Conservation (phyloP, 805 yeast genomes). For the Candida maesae region DNA sequence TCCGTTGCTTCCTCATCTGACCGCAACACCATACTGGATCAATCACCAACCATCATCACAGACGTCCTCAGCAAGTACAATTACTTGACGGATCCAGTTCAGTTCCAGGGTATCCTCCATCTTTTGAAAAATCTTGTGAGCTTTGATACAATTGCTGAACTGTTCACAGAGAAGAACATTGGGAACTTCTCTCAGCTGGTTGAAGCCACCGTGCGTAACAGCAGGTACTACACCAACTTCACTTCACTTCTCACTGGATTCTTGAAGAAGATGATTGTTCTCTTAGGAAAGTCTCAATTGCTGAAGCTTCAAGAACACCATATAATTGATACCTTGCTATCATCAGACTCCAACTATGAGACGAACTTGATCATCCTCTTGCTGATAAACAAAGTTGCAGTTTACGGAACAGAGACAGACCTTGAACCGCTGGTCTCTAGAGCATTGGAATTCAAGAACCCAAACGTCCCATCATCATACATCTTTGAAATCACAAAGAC, state of each 20-base stretch:
- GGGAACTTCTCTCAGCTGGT: constrained; percentile 10
- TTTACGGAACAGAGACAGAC: constrained; percentile 15
- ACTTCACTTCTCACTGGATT: constrained; percentile 13
- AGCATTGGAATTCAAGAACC: constrained; percentile 13
- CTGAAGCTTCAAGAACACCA: constrained; percentile 2
- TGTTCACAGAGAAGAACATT: constrained; percentile 14
- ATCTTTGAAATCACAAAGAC: constrained; percentile 28
- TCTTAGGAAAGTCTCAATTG: constrained; percentile 12
- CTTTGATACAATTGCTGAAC: constrained; percentile 12
- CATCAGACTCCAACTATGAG: constrained; percentile 14
- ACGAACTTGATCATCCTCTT: constrained; percentile 12
- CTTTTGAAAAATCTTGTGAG: constrained; percentile 17
- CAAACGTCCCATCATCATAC: constrained; percentile 15
- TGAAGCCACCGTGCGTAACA: constrained; percentile 23
- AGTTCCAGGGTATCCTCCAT: constrained; percentile 27
- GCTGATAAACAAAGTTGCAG: constrained; percentile 21
- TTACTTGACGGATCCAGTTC: constrained; percentile 23
- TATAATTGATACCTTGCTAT: constrained; percentile 8
- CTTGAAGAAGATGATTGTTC: constrained; percentile 22
- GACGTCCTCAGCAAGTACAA: constrained; percentile 16
- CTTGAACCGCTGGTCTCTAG: constrained; percentile 8
- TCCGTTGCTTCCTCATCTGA: constrained; percentile 19
- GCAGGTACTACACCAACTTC: constrained; percentile 24
- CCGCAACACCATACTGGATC: constrained; percentile 13
- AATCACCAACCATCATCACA: constrained; percentile 15